Evolutionary conservation across 2,329 filamentous ascomycete genomes (phyloP), one percentile per base, ranked within the genome.

Genomic region (Fusarium subtropicale): DNA sequence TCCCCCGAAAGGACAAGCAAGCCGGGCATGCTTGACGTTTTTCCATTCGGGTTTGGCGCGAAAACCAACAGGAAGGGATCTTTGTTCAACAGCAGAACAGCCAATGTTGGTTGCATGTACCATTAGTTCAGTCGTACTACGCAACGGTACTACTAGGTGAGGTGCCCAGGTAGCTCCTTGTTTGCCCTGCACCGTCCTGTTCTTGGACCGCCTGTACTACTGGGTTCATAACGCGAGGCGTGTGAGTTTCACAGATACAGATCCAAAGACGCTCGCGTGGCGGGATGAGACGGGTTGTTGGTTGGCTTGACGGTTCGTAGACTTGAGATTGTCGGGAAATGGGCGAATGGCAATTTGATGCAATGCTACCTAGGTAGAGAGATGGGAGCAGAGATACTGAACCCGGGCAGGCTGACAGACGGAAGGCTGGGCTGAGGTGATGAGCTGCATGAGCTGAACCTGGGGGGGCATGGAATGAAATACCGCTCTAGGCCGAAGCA

Each of bases 361-460:
- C 41, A 34, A 18, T 26, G 36, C 31, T 42, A 33, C 26, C 33
- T 31, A 33, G 30, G 28, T 12, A 10, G 11, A 30, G 28, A 30
- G 28, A 30, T 30, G 20, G 16, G 20, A 33, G 24, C 12, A 50
- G 20, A 50, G 16, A 22, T 26, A 24, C 48, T 50, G 24, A 44
- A 12, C 10, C 41, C 18, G 4, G 18, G 18, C 12, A 24, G 33
- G 22, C 22, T 16, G 20, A 28, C 38, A 34, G 13, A 30, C n/a
- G n/a, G 28, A 57, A 42, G 59, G 16, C 6, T 30, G 46, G 18
- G 26, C 34, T 45, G 39, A 55, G 59, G 24, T 24, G 61, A 56
- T 30, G 50, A 56, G 31, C 33, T 46, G 48, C 55, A 66, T 66
- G 42, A 44, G 60, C 54, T 65, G 60, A 65, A 65, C 39, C 9